Conservation (phyloP, 2,329 filamentous ascomycete genomes). For the Epichloe uncinata region DNA sequence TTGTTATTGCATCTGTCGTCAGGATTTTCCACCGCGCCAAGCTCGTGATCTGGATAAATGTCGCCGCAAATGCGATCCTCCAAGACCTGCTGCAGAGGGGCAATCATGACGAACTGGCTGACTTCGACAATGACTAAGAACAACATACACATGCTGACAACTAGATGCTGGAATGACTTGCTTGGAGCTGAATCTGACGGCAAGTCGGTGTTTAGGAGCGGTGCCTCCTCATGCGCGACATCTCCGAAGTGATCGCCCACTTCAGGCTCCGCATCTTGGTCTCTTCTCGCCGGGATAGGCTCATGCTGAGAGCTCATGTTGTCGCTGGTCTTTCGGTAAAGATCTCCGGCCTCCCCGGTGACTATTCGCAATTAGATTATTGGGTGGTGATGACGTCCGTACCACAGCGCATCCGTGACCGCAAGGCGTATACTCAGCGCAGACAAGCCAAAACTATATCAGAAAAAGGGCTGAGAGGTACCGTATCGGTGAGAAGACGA, state of each 20-base stretch:
- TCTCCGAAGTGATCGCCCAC: background rate
- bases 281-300: background rate
- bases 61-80: constrained; percentile 40
- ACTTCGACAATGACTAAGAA: constrained; percentile 31
- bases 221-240: background rate
- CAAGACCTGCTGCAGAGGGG: constrained; percentile 35
- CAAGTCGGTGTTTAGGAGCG: constrained; percentile 9
- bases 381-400: background rate
- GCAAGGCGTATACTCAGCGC: no score
- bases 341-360: background rate
- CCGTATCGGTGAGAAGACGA: background rate
- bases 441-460: no score
- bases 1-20: constrained; percentile 36
- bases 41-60: constrained; percentile 28
- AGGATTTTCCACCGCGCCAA: constrained; percentile 13
- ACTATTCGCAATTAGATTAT: background rate
- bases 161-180: constrained; percentile 15
- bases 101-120: constrained; percentile 22
- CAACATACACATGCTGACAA: constrained; percentile 21
- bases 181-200: constrained; percentile 11
- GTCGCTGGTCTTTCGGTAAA: background rate
- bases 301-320: background rate
- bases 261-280: background rate
- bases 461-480: no score
- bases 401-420: background rate